Percentiles rank a stretch among this genome's conserved stretches.
phyloP scores from a whole-genome alignment of 2,329 filamentous ascomycete species.

The Aspergillus viridinutans region DNA sequence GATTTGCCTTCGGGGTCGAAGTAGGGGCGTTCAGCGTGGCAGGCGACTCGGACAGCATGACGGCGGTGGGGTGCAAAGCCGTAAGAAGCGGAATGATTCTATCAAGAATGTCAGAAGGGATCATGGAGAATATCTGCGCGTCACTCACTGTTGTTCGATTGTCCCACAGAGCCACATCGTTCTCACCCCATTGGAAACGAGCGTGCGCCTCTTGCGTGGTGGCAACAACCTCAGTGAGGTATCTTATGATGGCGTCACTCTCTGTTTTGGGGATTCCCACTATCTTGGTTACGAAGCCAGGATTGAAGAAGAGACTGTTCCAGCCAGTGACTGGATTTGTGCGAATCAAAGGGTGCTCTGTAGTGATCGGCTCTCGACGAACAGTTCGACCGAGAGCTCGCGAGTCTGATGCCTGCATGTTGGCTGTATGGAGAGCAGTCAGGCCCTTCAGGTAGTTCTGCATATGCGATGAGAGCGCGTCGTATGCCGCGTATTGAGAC shows the following conservation, averaged over 20 bases:
- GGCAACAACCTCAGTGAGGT: slow-evolving; percentile 52
- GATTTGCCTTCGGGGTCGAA: slow-evolving; percentile 44
- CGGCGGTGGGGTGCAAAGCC: slow-evolving; percentile 55
- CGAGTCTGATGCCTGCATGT: slow-evolving; percentile 51
- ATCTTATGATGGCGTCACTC: slow-evolving; percentile 49
- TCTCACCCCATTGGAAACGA: slow-evolving; percentile 60
- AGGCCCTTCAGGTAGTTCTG: slow-evolving; percentile 57
- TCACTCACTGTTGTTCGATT: slow-evolving; percentile 52
- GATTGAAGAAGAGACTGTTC: slow-evolving; percentile 59
- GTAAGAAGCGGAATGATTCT: slow-evolving; percentile 55
- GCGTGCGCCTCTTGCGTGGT: slow-evolving; percentile 66
- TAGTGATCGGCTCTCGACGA: slow-evolving; percentile 50
- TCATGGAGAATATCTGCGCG: background rate
- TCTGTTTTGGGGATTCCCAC: slow-evolving; percentile 57
- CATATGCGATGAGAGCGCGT: slow-evolving; percentile 52
- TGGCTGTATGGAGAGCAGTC: slow-evolving; percentile 53
- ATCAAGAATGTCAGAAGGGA: background rate
- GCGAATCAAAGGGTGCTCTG: slow-evolving; percentile 55
- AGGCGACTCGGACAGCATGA: slow-evolving; percentile 51
- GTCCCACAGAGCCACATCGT: slow-evolving; percentile 67
- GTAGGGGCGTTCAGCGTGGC: slow-evolving; percentile 45
- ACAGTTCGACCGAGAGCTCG: slow-evolving; percentile 49
- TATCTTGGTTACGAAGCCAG: slow-evolving; percentile 55
- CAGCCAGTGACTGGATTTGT: slow-evolving; percentile 60
- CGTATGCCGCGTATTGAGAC: slow-evolving; percentile 56